A percentile compares a stretch with the other conserved stretches of the same genome.
phyloP scores from a whole-genome alignment of 768 basidiomycete species.

The Chalciporus sphaerocephalus region DNA sequence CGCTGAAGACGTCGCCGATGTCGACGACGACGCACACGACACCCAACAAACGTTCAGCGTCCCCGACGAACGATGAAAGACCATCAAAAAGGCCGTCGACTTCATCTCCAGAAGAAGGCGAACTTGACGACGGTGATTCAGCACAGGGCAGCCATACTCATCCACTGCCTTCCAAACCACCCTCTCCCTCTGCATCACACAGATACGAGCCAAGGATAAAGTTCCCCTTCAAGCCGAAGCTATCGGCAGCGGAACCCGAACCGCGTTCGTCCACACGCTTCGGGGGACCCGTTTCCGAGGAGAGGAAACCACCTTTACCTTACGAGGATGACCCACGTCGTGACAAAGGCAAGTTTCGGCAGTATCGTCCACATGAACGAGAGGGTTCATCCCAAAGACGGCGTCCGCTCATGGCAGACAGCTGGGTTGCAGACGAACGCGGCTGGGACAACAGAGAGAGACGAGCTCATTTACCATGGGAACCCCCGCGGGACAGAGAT shows the following conservation, averaged over 20 bases:
- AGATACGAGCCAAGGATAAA: slow-evolving; percentile 49
- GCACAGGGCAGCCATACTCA: slow-evolving; percentile 11
- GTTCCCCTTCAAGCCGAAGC: slow-evolving; percentile 69
- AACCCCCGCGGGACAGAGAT: slow-evolving; percentile 23
- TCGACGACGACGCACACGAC: slow-evolving; percentile 13
- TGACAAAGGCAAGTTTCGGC: slow-evolving; percentile 20
- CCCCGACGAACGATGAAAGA: slow-evolving; percentile 48
- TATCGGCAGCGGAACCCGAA: not conserved
- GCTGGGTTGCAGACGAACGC: slow-evolving; percentile 28
- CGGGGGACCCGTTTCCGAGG: slow-evolving; percentile 20
- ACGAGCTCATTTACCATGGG: slow-evolving; percentile 18
- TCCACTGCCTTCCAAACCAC: slow-evolving; percentile 29
- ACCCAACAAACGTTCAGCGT: slow-evolving; percentile 52
- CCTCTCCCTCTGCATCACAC: slow-evolving; percentile 24
- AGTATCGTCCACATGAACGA: slow-evolving; percentile 13
- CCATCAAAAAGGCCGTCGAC: slow-evolving; percentile 53
- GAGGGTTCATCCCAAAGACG: slow-evolving; percentile 10
- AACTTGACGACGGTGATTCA: slow-evolving; percentile 57
- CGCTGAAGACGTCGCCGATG: not conserved
- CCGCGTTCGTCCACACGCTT: slow-evolving; percentile 33
- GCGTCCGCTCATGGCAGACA: slow-evolving; percentile 20
- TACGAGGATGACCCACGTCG: slow-evolving; percentile 45
- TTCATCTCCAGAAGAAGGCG: slow-evolving; percentile 76
- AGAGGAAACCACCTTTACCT: slow-evolving; percentile 22
- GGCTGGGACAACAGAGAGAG: slow-evolving; percentile 26